These are phyloP conservation scores for Naumovozyma dairenensis DNA, from an alignment of 805 yeast species.

Conservation along the genomic window DNA sequence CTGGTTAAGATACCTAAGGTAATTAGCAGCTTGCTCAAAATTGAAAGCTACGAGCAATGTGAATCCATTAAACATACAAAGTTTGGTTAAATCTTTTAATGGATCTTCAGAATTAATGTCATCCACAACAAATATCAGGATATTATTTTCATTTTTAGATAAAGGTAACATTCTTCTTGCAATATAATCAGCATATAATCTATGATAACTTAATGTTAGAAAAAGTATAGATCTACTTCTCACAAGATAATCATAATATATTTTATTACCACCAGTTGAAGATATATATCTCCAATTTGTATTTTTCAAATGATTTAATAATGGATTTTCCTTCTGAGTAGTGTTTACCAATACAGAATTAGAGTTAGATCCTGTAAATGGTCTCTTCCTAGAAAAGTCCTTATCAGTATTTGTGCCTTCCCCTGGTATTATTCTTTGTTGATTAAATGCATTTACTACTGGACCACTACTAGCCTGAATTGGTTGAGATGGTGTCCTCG, in stretches of 20 bases:
- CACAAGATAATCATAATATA: slow-evolving; percentile 55
- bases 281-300: slow-evolving; percentile 43
- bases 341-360: slow-evolving; percentile 46
- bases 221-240: slow-evolving; percentile 49
- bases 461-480: neutral
- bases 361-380: slow-evolving; percentile 5
- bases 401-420: slow-evolving; percentile 12
- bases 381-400: slow-evolving; percentile 5
- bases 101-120: slow-evolving; percentile 45
- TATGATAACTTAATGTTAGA: slow-evolving; percentile 61
- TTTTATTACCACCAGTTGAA: slow-evolving; percentile 30
- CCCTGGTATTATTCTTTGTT: slow-evolving; percentile 10
- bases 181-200: slow-evolving; percentile 66
- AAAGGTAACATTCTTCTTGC: slow-evolving; percentile 42
- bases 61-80: slow-evolving; percentile 34
- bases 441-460: slow-evolving; percentile 15
- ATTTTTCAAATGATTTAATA: slow-evolving; percentile 44
- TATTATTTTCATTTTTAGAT: slow-evolving; percentile 36
- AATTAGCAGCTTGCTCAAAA: slow-evolving; percentile 45
- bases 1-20: slow-evolving; percentile 27
- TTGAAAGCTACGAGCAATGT: slow-evolving; percentile 35
- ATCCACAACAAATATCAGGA: slow-evolving; percentile 55
- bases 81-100: slow-evolving; percentile 31
- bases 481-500: slow-evolving; percentile 1
- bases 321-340: slow-evolving; percentile 65